phyloP scores from a whole-genome alignment of 2,329 filamentous ascomycete genomes.

The Trichoderma cornu-damae region DNA sequence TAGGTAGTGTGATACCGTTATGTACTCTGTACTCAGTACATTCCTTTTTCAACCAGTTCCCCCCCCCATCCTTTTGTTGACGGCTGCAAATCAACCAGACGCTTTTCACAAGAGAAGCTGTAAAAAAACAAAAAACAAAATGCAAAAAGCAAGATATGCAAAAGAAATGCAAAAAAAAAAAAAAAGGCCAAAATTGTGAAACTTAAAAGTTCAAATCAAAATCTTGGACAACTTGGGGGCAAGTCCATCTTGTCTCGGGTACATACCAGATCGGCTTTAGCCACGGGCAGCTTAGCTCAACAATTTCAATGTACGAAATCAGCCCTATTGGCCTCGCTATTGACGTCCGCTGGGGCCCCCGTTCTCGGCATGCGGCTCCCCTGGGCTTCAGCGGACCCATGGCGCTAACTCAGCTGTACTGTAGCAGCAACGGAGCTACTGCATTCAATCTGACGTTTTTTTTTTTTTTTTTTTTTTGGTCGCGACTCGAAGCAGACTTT shows the following conservation, averaged over 20 bases:
- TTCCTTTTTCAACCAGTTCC: too few species aligned
- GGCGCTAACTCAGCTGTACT: conserved; percentile 16
- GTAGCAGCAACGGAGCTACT: conserved; percentile 4
- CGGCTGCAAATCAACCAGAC: too few species aligned
- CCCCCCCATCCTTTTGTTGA: too few species aligned
- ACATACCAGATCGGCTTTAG: background rate
- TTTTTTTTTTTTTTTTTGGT: too few species aligned
- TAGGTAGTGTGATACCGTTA: too few species aligned
- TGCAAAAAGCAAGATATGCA: too few species aligned
- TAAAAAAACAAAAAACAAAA: background rate
- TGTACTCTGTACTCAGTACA: too few species aligned
- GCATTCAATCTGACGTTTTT: conserved; percentile 9
- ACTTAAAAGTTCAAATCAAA: too few species aligned
- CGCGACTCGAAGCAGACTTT: conserved; percentile 9
- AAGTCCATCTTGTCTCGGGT: too few species aligned
- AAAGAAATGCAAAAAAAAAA: background rate
- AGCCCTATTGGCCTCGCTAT: conserved; percentile 16
- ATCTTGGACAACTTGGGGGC: too few species aligned
- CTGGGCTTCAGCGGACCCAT: background rate
- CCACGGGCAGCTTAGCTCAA: background rate
- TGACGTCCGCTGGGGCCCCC: background rate
- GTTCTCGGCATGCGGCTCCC: conserved; percentile 4
- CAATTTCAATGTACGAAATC: conserved; percentile 13
- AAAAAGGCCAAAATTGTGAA: background rate
- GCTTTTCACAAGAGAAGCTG: too few species aligned